Percentiles rank a stretch among this genome's conserved stretches.
Evolutionary conservation across 768 basidiomycete species (phyloP).

Genomic region (Rossbeevera mucosa): DNA sequence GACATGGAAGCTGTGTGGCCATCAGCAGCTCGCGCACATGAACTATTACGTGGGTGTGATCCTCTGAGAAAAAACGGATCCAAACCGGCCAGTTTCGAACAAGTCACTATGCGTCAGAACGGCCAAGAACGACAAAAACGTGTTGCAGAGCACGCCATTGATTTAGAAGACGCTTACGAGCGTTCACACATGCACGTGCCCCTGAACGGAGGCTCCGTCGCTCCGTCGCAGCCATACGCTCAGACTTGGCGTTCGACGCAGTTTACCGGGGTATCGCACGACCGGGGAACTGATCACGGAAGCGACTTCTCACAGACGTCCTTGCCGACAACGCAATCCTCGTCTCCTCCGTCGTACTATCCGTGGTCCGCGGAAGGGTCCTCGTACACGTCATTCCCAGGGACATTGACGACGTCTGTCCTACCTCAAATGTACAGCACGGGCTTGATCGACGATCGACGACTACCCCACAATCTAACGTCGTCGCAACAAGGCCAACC

Average conservation of each 20-base stretch:
- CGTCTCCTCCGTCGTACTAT: constrained; percentile 35
- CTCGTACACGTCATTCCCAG: constrained; percentile 36
- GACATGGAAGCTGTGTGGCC: constrained; percentile 73
- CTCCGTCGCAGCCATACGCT: constrained; percentile 19
- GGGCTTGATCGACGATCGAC: constrained; percentile 55
- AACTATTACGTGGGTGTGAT: constrained; percentile 65
- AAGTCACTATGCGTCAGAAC: constrained; percentile 8
- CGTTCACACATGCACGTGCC: constrained; percentile 19
- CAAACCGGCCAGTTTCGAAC: constrained; percentile 2
- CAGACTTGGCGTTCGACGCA: constrained; percentile 31
- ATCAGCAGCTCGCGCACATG: constrained; percentile 66
- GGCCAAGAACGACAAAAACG: constrained; percentile 49
- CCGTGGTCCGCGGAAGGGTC: constrained; percentile 41
- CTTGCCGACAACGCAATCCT: constrained; percentile 16
- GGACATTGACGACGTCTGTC: constrained; percentile 63
- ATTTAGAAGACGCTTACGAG: constrained; percentile 33
- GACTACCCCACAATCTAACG: constrained; percentile 13
- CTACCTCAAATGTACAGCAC: constrained; percentile 75
- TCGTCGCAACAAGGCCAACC: constrained; percentile 16
- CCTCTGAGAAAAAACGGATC: constrained; percentile 14
- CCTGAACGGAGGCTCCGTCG: constrained; percentile 1
- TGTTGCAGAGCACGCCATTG: constrained; percentile 48
- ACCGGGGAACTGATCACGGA: constrained; percentile 4
- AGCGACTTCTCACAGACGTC: constrained; percentile 8
- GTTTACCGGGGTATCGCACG: constrained; percentile 6